Evolutionary conservation across 2,329 filamentous ascomycete species (phyloP).

Genomic region (Endoconidiophora laricicola): DNA sequence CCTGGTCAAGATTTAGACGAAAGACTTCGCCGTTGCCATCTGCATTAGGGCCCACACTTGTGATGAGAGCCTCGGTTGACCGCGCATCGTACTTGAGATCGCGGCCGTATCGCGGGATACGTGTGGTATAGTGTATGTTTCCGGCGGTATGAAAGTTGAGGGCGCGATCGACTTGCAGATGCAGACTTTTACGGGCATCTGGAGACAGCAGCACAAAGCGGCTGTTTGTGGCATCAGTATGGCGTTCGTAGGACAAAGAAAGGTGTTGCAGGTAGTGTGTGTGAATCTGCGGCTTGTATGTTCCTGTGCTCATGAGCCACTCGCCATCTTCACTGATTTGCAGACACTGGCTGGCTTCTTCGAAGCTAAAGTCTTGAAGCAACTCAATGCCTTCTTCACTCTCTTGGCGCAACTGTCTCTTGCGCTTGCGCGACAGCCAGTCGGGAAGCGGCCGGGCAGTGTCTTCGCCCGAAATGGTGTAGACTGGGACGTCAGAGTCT

Average conservation of each 20-base stretch:
- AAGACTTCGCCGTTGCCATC: conserved; percentile 88
- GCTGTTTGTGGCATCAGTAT: conserved; percentile 82
- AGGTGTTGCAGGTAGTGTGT: conserved; percentile 89
- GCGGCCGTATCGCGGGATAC: conserved; percentile 81
- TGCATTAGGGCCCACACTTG: conserved; percentile 69
- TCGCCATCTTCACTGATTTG: conserved; percentile 87
- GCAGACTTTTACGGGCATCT: conserved; percentile 87
- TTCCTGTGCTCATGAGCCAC: conserved; percentile 91
- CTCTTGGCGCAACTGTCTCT: conserved; percentile 82
- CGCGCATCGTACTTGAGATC: conserved; percentile 72
- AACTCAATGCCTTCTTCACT: conserved; percentile 87
- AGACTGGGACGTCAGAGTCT: conserved; percentile 71
- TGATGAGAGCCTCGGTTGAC: conserved; percentile 71
- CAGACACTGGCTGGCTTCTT: conserved; percentile 83
- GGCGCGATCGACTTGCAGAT: conserved; percentile 79
- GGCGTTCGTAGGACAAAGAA: conserved; percentile 81
- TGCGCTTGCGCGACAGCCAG: conserved; percentile 82
- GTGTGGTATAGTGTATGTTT: conserved; percentile 75
- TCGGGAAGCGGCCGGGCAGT: conserved; percentile 80
- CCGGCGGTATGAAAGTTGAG: conserved; percentile 86
- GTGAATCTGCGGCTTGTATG: conserved; percentile 64
- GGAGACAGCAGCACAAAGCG: conserved; percentile 76
- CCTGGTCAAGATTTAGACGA: conserved; percentile 76
- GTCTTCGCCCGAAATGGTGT: conserved; percentile 84
- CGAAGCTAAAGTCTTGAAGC: conserved; percentile 94